Base-by-base conservation (phyloP, 2,329 filamentous ascomycete species). In the Penicillium freii region DNA sequence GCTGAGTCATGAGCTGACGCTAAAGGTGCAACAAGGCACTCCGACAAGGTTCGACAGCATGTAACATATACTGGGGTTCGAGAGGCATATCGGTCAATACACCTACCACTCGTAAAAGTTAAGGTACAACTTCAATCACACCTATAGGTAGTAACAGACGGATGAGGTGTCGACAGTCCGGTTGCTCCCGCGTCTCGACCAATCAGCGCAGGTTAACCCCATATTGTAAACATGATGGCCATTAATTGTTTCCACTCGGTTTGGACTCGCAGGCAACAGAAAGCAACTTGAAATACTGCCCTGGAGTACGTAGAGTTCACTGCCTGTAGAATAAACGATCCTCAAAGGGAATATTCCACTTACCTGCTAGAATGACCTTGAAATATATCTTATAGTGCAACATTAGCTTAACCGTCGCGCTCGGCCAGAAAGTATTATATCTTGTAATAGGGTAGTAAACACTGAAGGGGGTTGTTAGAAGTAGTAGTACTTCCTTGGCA, bases 91-190 rank as follows among this genome's bases (percentile, higher is more conserved):
- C 11, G 1, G 5, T 9, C 9, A 10, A 6, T 29, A 1, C 0
- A 1, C 0, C 6, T 19, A 1, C 1, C 5, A 8, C 4, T n/a
- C 2, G 1, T 17, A 3, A 13, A 23, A 42, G 3, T 21, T 3
- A 3, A 31, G 19, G 23, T 7, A 19, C 3, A 45, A 21, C 8
- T 4, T 29, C 25, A 19, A 44, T n/a, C 10, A 15, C 1, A 11
- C n/a, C 8, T 39, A 17, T 39, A 17, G 36, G 10, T 39, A 19
- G 27, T 5, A 15, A 45, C 5, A 45, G 25, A n/a, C 10, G 36
- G n/a, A 19, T 19, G n/a, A 10, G 17, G 4, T 39, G 4, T 19
- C 1, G n/a, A 19, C n/a, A 8, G 9, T 21, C 17, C 36, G 2
- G n/a, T 19, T 11, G n/a, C 36, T 11, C n/a, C 17, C 17, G 2